These are phyloP conservation scores for Sanghuangporus weigelae DNA, from an alignment of 1,284 basidiomycete genomes.

Conservation along the genomic window DNA sequence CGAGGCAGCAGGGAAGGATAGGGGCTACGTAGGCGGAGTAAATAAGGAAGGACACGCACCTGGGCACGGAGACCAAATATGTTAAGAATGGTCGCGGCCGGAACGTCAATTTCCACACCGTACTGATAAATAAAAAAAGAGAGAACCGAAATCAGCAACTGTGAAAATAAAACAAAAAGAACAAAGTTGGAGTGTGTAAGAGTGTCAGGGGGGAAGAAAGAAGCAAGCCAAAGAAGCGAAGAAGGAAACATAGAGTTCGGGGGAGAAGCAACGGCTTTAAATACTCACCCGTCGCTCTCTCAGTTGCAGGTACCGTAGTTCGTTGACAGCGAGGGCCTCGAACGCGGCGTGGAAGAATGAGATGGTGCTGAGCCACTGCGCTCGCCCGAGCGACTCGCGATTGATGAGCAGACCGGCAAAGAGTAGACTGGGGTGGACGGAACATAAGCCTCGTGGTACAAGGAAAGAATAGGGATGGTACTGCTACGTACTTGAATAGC, in stretches of 20 bases:
- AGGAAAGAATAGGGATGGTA: constrained; percentile 19
- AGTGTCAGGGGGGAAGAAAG: constrained; percentile 7
- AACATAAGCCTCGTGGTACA: not conserved
- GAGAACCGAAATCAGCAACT: not conserved
- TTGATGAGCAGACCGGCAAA: constrained; percentile 97
- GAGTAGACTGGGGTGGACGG: constrained; percentile 57
- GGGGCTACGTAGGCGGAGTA: not conserved
- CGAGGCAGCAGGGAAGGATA: not conserved
- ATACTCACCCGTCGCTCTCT: constrained; percentile 77
- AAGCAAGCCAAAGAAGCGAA: not conserved
- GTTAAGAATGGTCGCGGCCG: constrained; percentile 88
- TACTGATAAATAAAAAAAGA: constrained; percentile 44
- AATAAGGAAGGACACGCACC: constrained; percentile 35
- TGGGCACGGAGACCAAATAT: constrained; percentile 85
- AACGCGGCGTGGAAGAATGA: constrained; percentile 99
- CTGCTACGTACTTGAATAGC: constrained; percentile 84
- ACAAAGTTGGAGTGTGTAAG: not conserved
- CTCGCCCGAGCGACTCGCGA: constrained; percentile 72
- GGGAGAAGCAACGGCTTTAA: constrained; percentile 8
- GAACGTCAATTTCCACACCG: constrained; percentile 90
- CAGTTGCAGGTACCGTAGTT: constrained; percentile 88
- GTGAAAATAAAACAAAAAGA: not conserved
- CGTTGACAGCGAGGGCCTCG: constrained; percentile 93
- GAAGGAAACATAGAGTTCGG: constrained; percentile 15
- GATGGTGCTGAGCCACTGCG: constrained; percentile 84